A percentile compares a stretch with the other conserved stretches of the same genome.
Conservation (phyloP, 1,139 yeast genomes). For the Candida mesenterica region DNA sequence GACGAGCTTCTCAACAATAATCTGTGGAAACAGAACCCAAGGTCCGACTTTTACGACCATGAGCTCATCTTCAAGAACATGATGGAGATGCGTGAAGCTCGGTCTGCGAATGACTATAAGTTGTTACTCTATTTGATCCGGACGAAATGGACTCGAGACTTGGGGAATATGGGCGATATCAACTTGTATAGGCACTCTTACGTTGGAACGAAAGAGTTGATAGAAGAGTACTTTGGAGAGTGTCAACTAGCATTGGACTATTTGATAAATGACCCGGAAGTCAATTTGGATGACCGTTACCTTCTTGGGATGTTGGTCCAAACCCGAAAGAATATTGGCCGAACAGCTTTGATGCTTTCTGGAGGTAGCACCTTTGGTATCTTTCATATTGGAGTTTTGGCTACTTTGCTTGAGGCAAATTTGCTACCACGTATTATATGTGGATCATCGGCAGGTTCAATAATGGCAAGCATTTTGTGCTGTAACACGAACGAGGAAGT, state of each 20-base stretch:
- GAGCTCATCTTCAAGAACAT: conserved; percentile 55
- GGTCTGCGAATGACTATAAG: conserved; percentile 56
- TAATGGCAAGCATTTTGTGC: conserved; percentile 85
- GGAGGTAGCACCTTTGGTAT: conserved; percentile 97
- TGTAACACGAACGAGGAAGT: conserved; percentile 78
- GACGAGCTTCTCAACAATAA: conserved; percentile 66
- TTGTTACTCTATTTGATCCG: conserved; percentile 69
- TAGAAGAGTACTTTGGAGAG: conserved; percentile 80
- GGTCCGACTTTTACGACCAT: conserved; percentile 70
- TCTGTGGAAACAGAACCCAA: conserved; percentile 65
- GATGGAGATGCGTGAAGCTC: conserved; percentile 58
- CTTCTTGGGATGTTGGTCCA: conserved; percentile 78
- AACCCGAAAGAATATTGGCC: conserved; percentile 86
- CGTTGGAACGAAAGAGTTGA: conserved; percentile 80
- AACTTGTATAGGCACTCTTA: conserved; percentile 73
- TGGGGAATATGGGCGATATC: conserved; percentile 86
- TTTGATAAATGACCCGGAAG: conserved; percentile 37
- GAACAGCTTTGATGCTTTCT: conserved; percentile 87
- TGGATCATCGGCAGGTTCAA: conserved; percentile 96
- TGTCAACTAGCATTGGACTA: conserved; percentile 64
- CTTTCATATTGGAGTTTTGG: conserved; percentile 87
- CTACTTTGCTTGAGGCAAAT: conserved; percentile 70
- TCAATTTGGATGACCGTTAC: conserved; percentile 63
- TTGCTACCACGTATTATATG: conserved; percentile 86
- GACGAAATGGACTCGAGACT: conserved; percentile 80